phyloP scores from a whole-genome alignment of 805 yeast genomes.

The Tetrapisispora iriomotensis region DNA sequence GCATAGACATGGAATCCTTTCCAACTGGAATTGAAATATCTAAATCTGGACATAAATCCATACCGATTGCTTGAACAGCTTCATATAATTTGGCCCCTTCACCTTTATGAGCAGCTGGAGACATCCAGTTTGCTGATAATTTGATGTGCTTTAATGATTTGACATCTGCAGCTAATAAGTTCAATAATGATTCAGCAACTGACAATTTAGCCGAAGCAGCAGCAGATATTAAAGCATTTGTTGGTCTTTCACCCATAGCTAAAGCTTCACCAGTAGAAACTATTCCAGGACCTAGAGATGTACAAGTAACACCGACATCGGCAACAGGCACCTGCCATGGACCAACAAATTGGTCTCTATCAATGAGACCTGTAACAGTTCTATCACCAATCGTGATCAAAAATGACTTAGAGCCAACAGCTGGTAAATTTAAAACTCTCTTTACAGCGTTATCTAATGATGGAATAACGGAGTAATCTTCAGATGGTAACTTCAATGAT shows the following conservation, averaged over 20 bases:
- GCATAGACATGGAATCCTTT: constrained; percentile 98
- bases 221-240: constrained; percentile 77
- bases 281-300: constrained; percentile 70
- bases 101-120: constrained; percentile 89
- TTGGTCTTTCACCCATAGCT: constrained; percentile 96
- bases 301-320: constrained; percentile 92
- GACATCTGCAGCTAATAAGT: constrained; percentile 83
- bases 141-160: constrained; percentile 64
- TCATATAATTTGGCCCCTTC: constrained; percentile 93
- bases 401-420: constrained; percentile 92
- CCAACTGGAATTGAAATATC: constrained; percentile 95
- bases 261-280: constrained; percentile 88
- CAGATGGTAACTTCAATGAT: constrained; percentile 39
- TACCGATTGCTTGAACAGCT: constrained; percentile 93
- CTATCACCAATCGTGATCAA: constrained; percentile 97
- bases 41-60: constrained; percentile 87
- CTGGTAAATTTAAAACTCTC: constrained; percentile 79
- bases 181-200: constrained; percentile 88
- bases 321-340: constrained; percentile 99
- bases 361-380: constrained; percentile 92
- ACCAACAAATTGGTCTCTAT: constrained; percentile 97
- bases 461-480: constrained; percentile 30
- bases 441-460: constrained; percentile 54
- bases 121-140: constrained; percentile 98
- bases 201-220: constrained; percentile 90